Evolutionary conservation across 331 rosid genomes (phyloP).

Genomic region (Dryas integrifolia): DNA sequence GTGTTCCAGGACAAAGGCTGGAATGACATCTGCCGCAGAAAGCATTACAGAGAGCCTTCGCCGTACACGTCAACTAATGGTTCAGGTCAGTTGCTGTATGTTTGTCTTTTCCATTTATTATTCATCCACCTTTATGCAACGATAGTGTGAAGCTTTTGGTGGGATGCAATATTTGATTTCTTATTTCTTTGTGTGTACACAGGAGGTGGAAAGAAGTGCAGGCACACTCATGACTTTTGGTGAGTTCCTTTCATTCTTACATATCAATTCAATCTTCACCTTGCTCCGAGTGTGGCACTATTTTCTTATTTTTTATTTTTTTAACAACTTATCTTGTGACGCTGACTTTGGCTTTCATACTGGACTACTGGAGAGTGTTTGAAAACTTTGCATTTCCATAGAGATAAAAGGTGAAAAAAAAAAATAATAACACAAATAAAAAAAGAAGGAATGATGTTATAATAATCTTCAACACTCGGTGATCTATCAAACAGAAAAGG

Average conservation of each 20-base stretch:
- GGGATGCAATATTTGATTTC: neutral
- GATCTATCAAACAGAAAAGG: neutral
- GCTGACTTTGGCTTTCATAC: too few species aligned
- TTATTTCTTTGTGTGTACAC: slow-evolving; percentile 16
- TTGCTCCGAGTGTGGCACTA: neutral
- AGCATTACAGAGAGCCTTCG: slow-evolving; percentile 95
- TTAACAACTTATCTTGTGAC: neutral
- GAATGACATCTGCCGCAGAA: slow-evolving; percentile 95
- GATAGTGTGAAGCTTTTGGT: neutral
- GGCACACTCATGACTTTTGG: slow-evolving; percentile 72
- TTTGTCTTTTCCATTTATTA: neutral
- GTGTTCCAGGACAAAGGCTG: slow-evolving; percentile 74
- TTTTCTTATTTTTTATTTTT: neutral
- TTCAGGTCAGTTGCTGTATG: slow-evolving; percentile 56
- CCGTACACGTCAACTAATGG: slow-evolving; percentile 89
- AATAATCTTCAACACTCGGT: neutral
- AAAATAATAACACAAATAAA: too few species aligned
- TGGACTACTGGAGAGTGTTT: too few species aligned
- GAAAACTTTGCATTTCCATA: too few species aligned
- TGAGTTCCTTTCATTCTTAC: slow-evolving; percentile 37
- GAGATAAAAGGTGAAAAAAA: too few species aligned
- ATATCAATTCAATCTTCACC: neutral
- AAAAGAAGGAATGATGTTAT: neutral
- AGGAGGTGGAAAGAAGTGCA: slow-evolving; percentile 90
- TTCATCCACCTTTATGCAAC: neutral